Evolutionary conservation across 2,329 filamentous ascomycete species (phyloP).

Genomic region (Fonsecaea nubica): DNA sequence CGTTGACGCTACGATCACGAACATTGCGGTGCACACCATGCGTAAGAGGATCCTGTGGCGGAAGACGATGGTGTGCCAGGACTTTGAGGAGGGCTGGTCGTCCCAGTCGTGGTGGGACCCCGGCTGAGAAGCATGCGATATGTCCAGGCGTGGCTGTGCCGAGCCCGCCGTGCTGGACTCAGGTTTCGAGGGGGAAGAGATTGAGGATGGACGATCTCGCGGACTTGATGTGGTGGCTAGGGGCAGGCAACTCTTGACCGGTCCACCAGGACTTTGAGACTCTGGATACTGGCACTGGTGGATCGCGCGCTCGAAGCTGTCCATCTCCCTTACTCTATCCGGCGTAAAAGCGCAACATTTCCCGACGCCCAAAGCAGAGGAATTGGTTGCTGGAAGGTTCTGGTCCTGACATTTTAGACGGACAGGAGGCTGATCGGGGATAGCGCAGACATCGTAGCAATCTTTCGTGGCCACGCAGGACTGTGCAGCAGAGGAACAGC

Average conservation of each 20-base stretch:
- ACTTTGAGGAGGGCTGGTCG: background rate
- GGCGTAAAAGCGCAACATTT: background rate
- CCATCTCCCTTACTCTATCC: constrained; percentile 2
- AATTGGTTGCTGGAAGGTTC: background rate
- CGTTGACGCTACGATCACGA: constrained; percentile 22
- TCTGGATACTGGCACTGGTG: background rate
- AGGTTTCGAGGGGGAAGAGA: background rate
- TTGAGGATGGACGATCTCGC: background rate
- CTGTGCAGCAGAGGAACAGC: background rate
- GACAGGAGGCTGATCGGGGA: background rate
- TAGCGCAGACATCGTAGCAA: background rate
- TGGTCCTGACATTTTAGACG: background rate
- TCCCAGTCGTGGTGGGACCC: background rate
- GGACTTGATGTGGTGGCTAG: background rate
- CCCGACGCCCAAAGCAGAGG: background rate
- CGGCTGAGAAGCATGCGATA: background rate
- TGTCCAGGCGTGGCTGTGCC: background rate
- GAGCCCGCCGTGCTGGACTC: background rate
- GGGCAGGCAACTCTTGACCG: background rate
- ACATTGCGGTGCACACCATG: constrained; percentile 23
- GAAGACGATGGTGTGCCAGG: background rate
- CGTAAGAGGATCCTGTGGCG: constrained; percentile 25
- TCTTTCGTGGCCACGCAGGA: background rate
- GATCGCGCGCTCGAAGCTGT: constrained; percentile 19
- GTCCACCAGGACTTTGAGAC: background rate